Conservation (phyloP, 257 asterid species). For the Ilex aquifolium region DNA sequence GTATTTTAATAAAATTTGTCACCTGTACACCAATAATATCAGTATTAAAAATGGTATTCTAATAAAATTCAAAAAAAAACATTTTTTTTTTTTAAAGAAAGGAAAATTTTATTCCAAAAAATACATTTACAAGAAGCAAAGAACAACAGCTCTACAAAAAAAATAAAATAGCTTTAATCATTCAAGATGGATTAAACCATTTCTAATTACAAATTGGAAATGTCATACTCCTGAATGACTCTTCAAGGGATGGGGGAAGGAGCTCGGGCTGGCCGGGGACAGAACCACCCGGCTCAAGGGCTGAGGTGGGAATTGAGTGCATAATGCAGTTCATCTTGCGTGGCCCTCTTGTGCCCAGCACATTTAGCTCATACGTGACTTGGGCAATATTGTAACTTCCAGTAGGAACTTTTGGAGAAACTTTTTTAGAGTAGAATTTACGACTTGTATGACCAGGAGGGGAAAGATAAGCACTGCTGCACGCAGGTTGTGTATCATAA, state of each 20-base stretch:
- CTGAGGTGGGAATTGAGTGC: constrained; percentile 61
- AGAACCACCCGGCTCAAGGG: constrained; percentile 60
- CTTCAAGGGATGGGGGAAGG: constrained; percentile 49
- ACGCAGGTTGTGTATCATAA: constrained; percentile 69
- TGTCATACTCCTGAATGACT: constrained; percentile 65
- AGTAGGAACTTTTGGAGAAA: constrained; percentile 64
- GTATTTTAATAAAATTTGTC: too few species aligned
- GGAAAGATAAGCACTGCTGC: constrained; percentile 32
- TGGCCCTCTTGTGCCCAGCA: constrained; percentile 84
- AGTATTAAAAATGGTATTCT: too few species aligned
- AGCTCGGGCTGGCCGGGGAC: constrained; percentile 79
- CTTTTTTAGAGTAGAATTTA: constrained; percentile 57
- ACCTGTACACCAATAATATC: too few species aligned
- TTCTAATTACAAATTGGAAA: too few species aligned
- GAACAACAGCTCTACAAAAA: too few species aligned
- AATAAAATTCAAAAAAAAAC: too few species aligned
- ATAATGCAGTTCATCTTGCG: constrained; percentile 76
- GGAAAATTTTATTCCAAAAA: too few species aligned
- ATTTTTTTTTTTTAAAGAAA: too few species aligned
- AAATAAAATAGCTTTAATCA: too few species aligned
- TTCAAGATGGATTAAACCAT: too few species aligned
- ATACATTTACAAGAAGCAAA: too few species aligned
- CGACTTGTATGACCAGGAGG: constrained; percentile 57
- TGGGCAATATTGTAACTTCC: constrained; percentile 68
- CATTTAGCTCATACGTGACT: constrained; percentile 69